These are phyloP conservation scores for Ehretia macrophylla DNA, from an alignment of 257 asterid species.

Conservation along the genomic window DNA sequence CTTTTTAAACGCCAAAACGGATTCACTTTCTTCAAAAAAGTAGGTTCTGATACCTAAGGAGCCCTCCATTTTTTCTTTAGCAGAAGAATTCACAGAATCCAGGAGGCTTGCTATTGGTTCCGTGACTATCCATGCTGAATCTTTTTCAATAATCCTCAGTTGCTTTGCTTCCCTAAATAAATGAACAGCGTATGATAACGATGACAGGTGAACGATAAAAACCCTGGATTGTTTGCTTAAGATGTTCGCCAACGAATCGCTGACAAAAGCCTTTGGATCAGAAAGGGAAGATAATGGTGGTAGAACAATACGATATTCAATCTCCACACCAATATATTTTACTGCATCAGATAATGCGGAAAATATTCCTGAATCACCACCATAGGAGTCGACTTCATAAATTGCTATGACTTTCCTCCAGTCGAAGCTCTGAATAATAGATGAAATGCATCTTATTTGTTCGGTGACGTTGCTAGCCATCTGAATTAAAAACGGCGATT, in stretches of 20 bases:
- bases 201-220: slow-evolving; percentile 30
- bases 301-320: slow-evolving; percentile 26
- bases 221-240: slow-evolving; percentile 31
- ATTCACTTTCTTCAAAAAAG: slow-evolving; percentile 9
- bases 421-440: slow-evolving; percentile 15
- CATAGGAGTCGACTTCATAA: slow-evolving; percentile 26
- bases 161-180: slow-evolving; percentile 35
- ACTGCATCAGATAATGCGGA: slow-evolving; percentile 25
- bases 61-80: slow-evolving; percentile 15
- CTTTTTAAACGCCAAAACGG: slow-evolving; percentile 16
- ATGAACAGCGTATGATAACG: slow-evolving; percentile 18
- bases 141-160: slow-evolving; percentile 29
- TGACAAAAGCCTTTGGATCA: slow-evolving; percentile 17
- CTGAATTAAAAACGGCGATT: slow-evolving; percentile 38
- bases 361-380: slow-evolving; percentile 26
- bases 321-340: slow-evolving; percentile 16
- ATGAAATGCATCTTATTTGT: slow-evolving; percentile 22
- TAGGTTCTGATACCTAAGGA: slow-evolving; percentile 32
- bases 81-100: slow-evolving; percentile 28
- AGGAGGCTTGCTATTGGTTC: slow-evolving; percentile 29
- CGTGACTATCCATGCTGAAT: slow-evolving; percentile 37
- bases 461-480: slow-evolving; percentile 18
- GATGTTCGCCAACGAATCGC: slow-evolving; percentile 16
- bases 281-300: slow-evolving; percentile 25
- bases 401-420: slow-evolving; percentile 33